These are phyloP conservation scores for Diaporthe sp. DNA, from an alignment of 2,329 filamentous ascomycete species.

Conservation along the genomic window DNA sequence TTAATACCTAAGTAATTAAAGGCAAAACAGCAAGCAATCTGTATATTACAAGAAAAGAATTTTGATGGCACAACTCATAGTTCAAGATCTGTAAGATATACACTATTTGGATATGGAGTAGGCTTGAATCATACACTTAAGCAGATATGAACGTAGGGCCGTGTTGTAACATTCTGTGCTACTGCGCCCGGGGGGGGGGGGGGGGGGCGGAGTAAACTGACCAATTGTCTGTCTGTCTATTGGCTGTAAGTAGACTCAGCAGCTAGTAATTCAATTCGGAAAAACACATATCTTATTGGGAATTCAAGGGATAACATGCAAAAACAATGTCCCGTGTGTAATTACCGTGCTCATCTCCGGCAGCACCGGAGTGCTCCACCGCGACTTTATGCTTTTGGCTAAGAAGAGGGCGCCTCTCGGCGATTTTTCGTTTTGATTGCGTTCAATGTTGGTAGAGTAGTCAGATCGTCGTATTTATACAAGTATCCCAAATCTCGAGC, in stretches of 20 bases:
- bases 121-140: neutral
- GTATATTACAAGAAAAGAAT: neutral
- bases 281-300: neutral
- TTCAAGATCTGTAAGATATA: neutral
- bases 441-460: no score
- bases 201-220: neutral
- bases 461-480: no score
- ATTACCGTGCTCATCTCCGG: no score
- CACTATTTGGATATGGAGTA: neutral
- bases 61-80: neutral
- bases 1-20: neutral
- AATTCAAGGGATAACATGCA: neutral
- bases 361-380: no score
- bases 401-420: no score
- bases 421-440: no score
- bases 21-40: neutral
- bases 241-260: neutral
- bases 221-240: neutral
- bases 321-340: neutral
- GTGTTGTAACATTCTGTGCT: neutral
- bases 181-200: neutral
- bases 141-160: neutral
- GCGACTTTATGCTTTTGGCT: no score
- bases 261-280: neutral
- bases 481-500: no score